phyloP scores from a whole-genome alignment of 2,329 filamentous ascomycete genomes.

The Cordyceps pruinosa region DNA sequence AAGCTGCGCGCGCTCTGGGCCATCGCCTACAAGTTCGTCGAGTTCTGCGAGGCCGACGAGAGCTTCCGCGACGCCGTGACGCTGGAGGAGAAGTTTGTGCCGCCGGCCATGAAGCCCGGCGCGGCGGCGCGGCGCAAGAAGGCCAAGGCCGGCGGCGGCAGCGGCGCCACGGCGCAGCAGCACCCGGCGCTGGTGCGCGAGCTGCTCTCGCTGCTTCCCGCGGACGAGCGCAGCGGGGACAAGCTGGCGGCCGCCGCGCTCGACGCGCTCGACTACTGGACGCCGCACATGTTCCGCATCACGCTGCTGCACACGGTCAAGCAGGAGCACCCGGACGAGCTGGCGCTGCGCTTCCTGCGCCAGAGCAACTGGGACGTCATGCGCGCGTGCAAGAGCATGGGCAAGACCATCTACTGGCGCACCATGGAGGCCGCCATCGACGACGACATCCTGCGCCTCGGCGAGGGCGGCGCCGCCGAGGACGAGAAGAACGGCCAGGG shows the following conservation, averaged over 20 bases:
- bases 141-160: conserved; percentile 54
- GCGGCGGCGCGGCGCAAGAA: conserved; percentile 12
- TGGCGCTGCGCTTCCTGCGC: conserved; percentile 69
- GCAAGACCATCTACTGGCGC: conserved; percentile 86
- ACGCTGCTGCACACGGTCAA: conserved; percentile 87
- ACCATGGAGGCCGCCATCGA: conserved; percentile 72
- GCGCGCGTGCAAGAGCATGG: conserved; percentile 79
- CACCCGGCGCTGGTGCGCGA: conserved; percentile 24
- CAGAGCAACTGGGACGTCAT: conserved; percentile 86
- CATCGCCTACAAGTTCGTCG: conserved; percentile 64
- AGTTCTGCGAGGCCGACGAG: conserved; percentile 34
- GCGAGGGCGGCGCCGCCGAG: conserved; percentile 58
- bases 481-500: conserved; percentile 48
- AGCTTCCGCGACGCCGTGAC: conserved; percentile 20
- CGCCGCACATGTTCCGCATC: conserved; percentile 65
- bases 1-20: conserved; percentile 80
- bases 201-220: conserved; percentile 29
- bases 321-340: conserved; percentile 78
- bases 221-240: conserved; percentile 72
- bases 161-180: conserved; percentile 34
- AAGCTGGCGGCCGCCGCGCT: conserved; percentile 75
- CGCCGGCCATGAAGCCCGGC: conserved; percentile 20
- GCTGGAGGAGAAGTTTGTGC: conserved; percentile 26
- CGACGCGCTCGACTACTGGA: conserved; percentile 63
- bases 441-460: conserved; percentile 67